phyloP scores from a whole-genome alignment of 805 yeast species.

The Cyberlindnera mrakii region DNA sequence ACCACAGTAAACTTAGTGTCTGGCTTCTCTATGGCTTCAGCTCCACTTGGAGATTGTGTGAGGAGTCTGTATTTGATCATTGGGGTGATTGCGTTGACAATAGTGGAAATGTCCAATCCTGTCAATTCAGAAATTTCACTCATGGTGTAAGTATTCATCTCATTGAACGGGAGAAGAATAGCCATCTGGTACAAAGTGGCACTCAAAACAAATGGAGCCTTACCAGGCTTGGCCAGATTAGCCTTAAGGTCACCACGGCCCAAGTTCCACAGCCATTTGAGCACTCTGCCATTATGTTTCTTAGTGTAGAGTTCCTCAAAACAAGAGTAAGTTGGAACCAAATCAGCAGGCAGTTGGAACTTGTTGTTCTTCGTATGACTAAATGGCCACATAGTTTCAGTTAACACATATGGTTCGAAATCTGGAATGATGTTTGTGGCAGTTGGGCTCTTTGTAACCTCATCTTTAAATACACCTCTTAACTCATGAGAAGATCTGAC shows the following conservation, averaged over 20 bases:
- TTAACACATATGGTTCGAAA: slow-evolving; percentile 72
- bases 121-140: slow-evolving; percentile 61
- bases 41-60: slow-evolving; percentile 56
- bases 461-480: slow-evolving; percentile 49
- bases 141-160: slow-evolving; percentile 51
- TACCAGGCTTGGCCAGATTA: slow-evolving; percentile 72
- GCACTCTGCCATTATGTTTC: slow-evolving; percentile 80
- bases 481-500: slow-evolving; percentile 79
- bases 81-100: slow-evolving; percentile 75
- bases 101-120: slow-evolving; percentile 54
- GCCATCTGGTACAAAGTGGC: slow-evolving; percentile 86
- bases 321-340: slow-evolving; percentile 57
- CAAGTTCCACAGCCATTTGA: slow-evolving; percentile 95
- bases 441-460: slow-evolving; percentile 30
- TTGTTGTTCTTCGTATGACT: slow-evolving; percentile 26
- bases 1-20: slow-evolving; percentile 65
- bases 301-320: slow-evolving; percentile 63
- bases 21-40: slow-evolving; percentile 44
- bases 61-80: slow-evolving; percentile 74
- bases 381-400: slow-evolving; percentile 87
- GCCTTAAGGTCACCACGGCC: slow-evolving; percentile 91
- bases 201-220: slow-evolving; percentile 73
- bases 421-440: slow-evolving; percentile 35
- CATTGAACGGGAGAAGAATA: slow-evolving; percentile 78
- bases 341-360: slow-evolving; percentile 59